Base-by-base conservation (phyloP, 805 yeast species). In the Wickerhamiella parazyma region DNA sequence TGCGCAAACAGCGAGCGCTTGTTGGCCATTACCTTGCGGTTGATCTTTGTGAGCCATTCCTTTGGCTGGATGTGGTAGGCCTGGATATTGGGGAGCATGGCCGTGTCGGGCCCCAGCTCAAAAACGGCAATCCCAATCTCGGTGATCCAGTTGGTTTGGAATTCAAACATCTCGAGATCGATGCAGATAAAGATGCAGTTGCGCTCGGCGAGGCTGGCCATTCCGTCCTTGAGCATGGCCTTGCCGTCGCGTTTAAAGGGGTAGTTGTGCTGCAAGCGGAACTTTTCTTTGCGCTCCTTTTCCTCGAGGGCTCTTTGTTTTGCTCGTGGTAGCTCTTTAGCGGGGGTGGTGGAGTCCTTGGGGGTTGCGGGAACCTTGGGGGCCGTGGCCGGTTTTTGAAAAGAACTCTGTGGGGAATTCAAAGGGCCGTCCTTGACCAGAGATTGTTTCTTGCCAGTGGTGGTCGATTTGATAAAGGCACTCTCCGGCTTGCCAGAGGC, bases 91-190 rank as follows among this genome's bases (percentile, higher is more conserved):
- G 43, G 43, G 16, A 28, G 12, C 31, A 16, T 18, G 17, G 26
- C 12, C 3, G 22, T 21, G 9, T 40, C 38, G 12, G 26, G 21
- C 29, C 33, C 18, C 38, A 33, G 26, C 16, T 40, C 43, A 9
- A 40, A 35, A 12, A 24, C 20, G 5, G 43, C 24, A 19, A 40
- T 18, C n/a, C 43, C 43, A 24, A 40, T 40, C 21, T 40, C 43
- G 5, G 43, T 40, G 33, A 40, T 33, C 16, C 11, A 11, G 14
- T 16, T 16, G 2, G 43, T 8, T 19, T 22, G 33, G 6, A 33
- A 26, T 22, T 40, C 43, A 20, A 20, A 40, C 38, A 40, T 24
- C 25, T 40, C 43, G 20, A 40, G 31, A 17, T 40, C 43, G 1
- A 40, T 8, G 3, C 33, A 40, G 6, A 40, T 33, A n/a, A 40